These are phyloP conservation scores for Nakazawaea anatomiae DNA, from an alignment of 805 yeast species.

Conservation along the genomic window DNA sequence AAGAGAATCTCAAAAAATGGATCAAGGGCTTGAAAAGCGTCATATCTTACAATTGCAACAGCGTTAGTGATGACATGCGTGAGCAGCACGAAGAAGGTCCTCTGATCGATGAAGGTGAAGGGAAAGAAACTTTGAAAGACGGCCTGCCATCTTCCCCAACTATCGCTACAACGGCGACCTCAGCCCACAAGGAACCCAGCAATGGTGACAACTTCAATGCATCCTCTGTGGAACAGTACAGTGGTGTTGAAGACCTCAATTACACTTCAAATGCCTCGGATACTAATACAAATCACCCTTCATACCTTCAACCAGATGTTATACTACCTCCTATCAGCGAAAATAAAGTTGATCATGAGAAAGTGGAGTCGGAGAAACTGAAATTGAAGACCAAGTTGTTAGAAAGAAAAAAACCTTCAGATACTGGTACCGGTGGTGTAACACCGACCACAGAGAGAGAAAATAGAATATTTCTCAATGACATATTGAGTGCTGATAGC, in stretches of 20 bases:
- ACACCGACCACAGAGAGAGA: not conserved
- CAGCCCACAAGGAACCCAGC: not conserved
- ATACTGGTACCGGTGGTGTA: not conserved
- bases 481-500: not conserved
- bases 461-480: not conserved
- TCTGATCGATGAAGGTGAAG: not conserved
- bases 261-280: slow-evolving; percentile 11
- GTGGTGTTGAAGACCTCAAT: slow-evolving; percentile 12
- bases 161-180: not conserved
- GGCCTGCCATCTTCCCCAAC: not conserved
- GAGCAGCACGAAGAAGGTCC: not conserved
- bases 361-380: slow-evolving; percentile 14
- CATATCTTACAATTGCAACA: slow-evolving; percentile 8
- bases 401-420: slow-evolving; percentile 2
- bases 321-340: slow-evolving; percentile 8
- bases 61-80: not conserved
- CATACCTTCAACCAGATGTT: not conserved
- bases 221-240: slow-evolving; percentile 12
- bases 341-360: slow-evolving; percentile 4
- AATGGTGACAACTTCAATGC: not conserved
- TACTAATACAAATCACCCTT: slow-evolving; percentile 1
- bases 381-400: slow-evolving; percentile 11
- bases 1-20: slow-evolving; percentile 7
- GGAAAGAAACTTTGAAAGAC: not conserved
- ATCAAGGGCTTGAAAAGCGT: slow-evolving; percentile 6